Conservation (phyloP, 805 yeast species). For the Saccharomycopsis fodiens region DNA sequence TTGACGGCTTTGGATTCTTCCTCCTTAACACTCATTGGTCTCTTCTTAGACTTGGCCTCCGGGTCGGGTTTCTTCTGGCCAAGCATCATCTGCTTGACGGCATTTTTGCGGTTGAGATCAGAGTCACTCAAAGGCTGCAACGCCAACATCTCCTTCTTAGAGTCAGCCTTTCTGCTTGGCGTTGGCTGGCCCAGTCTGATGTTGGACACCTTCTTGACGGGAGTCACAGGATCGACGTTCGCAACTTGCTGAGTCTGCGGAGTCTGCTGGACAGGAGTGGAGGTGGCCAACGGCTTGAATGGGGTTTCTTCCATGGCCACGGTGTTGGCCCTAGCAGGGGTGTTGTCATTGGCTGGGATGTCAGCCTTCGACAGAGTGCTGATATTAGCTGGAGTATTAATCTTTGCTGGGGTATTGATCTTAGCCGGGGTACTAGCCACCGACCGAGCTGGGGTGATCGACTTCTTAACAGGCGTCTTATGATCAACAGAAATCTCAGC, state of each 20-base stretch:
- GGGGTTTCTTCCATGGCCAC: too few species aligned
- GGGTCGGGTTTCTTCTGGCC: neutral
- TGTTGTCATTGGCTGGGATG: too few species aligned
- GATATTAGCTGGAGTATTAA: too few species aligned
- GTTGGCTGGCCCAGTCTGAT: neutral
- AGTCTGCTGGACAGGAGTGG: neutral
- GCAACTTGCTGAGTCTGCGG: neutral
- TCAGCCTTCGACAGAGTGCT: too few species aligned
- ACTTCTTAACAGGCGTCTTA: neutral
- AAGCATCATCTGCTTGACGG: neutral
- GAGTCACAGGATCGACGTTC: slow-evolving; percentile 1
- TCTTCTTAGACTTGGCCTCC: neutral
- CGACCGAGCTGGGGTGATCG: too few species aligned
- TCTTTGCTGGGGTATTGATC: too few species aligned
- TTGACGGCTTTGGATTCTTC: neutral
- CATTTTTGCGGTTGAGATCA: neutral
- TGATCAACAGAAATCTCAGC: neutral
- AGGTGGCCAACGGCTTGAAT: too few species aligned
- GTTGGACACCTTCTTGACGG: neutral
- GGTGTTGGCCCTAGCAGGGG: too few species aligned
- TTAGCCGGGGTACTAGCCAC: too few species aligned
- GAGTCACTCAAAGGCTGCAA: neutral
- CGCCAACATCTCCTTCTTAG: neutral
- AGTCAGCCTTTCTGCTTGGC: neutral
- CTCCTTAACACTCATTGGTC: neutral